Percentiles rank a stretch among this genome's conserved stretches.
Evolutionary conservation across 345 rosid genomes (phyloP).

Genomic region (Microthlaspi erraticum): DNA sequence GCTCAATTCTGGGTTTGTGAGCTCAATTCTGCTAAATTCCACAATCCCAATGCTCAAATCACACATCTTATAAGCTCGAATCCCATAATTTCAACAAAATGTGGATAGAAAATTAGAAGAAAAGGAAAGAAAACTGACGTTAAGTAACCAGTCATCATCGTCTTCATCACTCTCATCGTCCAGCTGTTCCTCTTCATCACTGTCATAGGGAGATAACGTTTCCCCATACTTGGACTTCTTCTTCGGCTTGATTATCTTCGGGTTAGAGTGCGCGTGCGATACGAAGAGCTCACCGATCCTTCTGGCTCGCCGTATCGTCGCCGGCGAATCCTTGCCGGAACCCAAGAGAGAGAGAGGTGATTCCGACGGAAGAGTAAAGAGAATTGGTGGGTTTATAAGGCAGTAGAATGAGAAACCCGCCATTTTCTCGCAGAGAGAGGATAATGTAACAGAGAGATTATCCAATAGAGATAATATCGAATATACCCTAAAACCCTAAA

Average conservation of each 20-base stretch:
- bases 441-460: constrained; percentile 26
- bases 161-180: constrained; percentile 48
- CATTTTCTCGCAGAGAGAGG: constrained; percentile 44
- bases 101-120: not conserved
- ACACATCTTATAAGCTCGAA: constrained; percentile 2
- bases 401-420: constrained; percentile 51
- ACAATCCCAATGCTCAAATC: constrained; percentile 17
- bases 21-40: constrained; percentile 1
- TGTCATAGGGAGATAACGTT: constrained; percentile 53
- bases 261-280: constrained; percentile 68
- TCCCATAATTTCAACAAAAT: not conserved
- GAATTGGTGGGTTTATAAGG: constrained; percentile 42
- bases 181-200: constrained; percentile 50
- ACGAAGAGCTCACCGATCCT: constrained; percentile 52
- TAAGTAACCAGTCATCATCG: constrained; percentile 55
- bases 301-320: constrained; percentile 17
- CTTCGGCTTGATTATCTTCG: constrained; percentile 77
- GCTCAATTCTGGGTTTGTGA: constrained; percentile 8
- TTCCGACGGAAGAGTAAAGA: constrained; percentile 27
- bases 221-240: constrained; percentile 68
- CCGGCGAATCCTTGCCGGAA: constrained; percentile 25
- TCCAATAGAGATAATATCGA: constrained; percentile 36
- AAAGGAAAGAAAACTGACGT: constrained; percentile 52
- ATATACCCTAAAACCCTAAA: constrained; percentile 60
- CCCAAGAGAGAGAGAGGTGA: constrained; percentile 30